phyloP scores from a whole-genome alignment of 495 filamentous ascomycete genomes.

The Stereocaulon alpinum region DNA sequence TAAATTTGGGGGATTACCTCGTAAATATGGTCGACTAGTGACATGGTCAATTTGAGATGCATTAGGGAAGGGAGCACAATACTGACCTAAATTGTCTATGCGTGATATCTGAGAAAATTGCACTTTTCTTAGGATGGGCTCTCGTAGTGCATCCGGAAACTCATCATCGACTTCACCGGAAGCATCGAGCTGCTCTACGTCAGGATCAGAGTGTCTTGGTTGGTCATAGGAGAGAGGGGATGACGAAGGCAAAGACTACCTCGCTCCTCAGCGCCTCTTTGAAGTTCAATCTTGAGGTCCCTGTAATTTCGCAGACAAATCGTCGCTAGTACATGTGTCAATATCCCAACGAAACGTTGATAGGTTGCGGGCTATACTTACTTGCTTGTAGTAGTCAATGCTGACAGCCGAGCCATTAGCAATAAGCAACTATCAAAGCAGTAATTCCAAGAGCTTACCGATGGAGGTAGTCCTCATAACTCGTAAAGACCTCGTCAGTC shows the following conservation, averaged over 20 bases:
- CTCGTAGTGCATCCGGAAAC: slow-evolving; percentile 86
- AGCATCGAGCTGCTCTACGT: slow-evolving; percentile 54
- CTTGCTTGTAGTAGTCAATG: slow-evolving; percentile 90
- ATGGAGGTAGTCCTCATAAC: slow-evolving; percentile 78
- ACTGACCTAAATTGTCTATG: slow-evolving; percentile 77
- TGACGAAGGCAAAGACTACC: slow-evolving; percentile 44
- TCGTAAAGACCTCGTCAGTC: slow-evolving; percentile 82
- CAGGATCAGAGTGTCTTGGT: background rate
- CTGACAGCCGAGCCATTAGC: slow-evolving; percentile 35
- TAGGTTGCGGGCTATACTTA: slow-evolving; percentile 27
- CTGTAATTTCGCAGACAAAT: slow-evolving; percentile 92
- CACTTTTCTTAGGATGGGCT: slow-evolving; percentile 77
- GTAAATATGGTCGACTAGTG: slow-evolving; percentile 54
- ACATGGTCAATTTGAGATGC: slow-evolving; percentile 23
- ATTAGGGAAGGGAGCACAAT: background rate
- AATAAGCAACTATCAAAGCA: background rate
- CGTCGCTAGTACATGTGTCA: slow-evolving; percentile 44
- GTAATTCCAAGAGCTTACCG: slow-evolving; percentile 43
- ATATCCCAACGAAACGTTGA: background rate
- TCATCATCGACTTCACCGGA: slow-evolving; percentile 80
- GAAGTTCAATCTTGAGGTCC: slow-evolving; percentile 85
- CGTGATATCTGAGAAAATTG: slow-evolving; percentile 87
- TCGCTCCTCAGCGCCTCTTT: slow-evolving; percentile 90
- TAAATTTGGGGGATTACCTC: slow-evolving; percentile 39
- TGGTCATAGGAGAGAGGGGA: background rate